These are phyloP conservation scores for Ophiostoma montium DNA, from an alignment of 2,329 filamentous ascomycete genomes.

Conservation along the genomic window DNA sequence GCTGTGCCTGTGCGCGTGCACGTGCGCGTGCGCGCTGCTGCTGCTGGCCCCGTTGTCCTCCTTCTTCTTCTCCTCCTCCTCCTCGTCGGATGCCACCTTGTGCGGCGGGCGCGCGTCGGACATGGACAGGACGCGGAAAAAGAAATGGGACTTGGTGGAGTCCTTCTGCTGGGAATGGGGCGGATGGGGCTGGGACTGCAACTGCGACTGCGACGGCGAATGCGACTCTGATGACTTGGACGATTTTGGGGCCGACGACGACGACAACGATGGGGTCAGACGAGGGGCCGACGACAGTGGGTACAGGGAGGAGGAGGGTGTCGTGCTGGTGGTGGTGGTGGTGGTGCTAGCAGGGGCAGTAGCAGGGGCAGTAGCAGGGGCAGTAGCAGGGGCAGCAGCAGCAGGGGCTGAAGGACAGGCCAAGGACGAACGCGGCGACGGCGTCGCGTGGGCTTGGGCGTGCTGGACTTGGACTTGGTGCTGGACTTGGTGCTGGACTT, in stretches of 20 bases:
- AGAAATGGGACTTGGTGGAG: background rate
- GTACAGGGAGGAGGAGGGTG: background rate
- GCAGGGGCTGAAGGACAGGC: background rate
- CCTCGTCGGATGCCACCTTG: background rate
- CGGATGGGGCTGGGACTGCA: background rate
- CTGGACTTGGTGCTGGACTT: background rate
- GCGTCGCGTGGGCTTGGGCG: no score
- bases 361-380: background rate
- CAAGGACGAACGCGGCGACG: background rate
- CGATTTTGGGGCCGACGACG: background rate
- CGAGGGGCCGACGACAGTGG: background rate
- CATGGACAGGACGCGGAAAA: slow-evolving; percentile 11
- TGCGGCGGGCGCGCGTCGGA: slow-evolving; percentile 4
- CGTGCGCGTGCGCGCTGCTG: no score
- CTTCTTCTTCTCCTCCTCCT: background rate
- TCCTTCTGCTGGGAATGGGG: background rate
- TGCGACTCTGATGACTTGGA: no score
- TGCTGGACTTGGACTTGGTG: background rate
- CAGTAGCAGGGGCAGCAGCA: background rate
- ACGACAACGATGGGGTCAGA: background rate
- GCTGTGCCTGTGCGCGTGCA: no score
- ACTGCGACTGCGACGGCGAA: background rate
- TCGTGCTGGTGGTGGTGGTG: background rate
- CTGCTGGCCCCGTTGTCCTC: no score
- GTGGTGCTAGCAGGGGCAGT: background rate